These are phyloP conservation scores for Erigeron canadensis DNA, from an alignment of 129 eudicot species.

Conservation along the genomic window DNA sequence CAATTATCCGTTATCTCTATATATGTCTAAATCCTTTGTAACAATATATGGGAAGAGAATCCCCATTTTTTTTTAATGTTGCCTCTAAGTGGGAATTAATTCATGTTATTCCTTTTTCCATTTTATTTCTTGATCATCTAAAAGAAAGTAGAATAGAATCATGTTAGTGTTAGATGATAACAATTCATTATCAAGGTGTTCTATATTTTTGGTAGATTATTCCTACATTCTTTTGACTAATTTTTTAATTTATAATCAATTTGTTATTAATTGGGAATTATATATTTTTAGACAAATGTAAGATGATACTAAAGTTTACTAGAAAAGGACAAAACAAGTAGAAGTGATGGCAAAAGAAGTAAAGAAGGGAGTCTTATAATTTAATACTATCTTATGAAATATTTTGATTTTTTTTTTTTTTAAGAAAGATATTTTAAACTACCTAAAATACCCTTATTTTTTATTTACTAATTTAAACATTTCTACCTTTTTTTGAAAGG, in stretches of 20 bases:
- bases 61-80: neutral
- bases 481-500: too few species aligned
- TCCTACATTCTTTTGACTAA: neutral
- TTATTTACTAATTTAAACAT: too few species aligned
- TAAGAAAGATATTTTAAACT: too few species aligned
- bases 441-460: too few species aligned
- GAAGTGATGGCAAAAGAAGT: too few species aligned
- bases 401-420: too few species aligned
- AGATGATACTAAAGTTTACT: neutral
- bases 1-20: neutral
- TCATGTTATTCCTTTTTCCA: slow-evolving; percentile 16
- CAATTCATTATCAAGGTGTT: neutral
- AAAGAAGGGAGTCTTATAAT: neutral
- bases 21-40: neutral
- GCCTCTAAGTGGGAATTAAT: slow-evolving; percentile 22
- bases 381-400: too few species aligned
- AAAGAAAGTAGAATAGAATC: slow-evolving; percentile 12
- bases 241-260: neutral
- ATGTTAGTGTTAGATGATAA: slow-evolving; percentile 8
- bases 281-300: neutral
- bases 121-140: neutral
- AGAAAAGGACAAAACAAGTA: neutral
- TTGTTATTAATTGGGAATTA: neutral
- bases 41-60: neutral
- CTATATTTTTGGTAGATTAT: neutral